These are phyloP conservation scores for Mycena vulgaris DNA, from an alignment of 768 basidiomycete species.

Conservation along the genomic window DNA sequence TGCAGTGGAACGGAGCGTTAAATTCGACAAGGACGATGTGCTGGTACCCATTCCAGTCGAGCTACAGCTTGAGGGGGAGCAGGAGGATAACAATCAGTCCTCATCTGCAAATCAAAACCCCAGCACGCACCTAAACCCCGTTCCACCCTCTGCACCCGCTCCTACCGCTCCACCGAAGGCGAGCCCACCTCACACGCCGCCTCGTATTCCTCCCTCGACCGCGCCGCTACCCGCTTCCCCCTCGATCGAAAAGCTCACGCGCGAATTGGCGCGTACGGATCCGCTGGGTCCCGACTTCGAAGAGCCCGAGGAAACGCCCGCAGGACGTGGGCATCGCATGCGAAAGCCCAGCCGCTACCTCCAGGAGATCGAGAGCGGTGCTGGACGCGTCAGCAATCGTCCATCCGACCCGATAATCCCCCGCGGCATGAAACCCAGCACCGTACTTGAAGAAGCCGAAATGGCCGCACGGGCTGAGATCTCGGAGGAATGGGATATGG, in stretches of 20 bases:
- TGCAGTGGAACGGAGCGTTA: conserved; percentile 50
- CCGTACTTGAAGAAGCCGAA: neutral
- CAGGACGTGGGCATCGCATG: neutral
- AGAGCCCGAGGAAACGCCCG: neutral
- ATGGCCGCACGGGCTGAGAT: neutral
- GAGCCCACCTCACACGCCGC: no score
- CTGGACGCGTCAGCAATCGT: no score
- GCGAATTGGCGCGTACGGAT: neutral
- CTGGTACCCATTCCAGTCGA: conserved; percentile 11
- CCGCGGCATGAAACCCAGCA: neutral
- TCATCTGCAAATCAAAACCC: no score
- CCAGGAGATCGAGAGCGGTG: no score
- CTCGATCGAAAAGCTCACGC: no score
- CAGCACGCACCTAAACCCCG: no score
- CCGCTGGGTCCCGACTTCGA: neutral
- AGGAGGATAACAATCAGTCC: neutral
- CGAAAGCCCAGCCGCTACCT: neutral
- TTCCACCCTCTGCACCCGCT: no score
- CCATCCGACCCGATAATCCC: no score
- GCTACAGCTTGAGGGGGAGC: neutral
- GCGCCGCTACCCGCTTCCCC: no score
- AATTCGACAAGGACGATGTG: conserved; percentile 34
- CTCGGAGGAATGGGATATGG: no score
- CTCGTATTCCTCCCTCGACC: no score
- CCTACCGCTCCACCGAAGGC: no score